Percentiles rank a stretch among this genome's conserved stretches.
Conservation (phyloP, 148 eudicot genomes). For the Spergularia bocconei region DNA sequence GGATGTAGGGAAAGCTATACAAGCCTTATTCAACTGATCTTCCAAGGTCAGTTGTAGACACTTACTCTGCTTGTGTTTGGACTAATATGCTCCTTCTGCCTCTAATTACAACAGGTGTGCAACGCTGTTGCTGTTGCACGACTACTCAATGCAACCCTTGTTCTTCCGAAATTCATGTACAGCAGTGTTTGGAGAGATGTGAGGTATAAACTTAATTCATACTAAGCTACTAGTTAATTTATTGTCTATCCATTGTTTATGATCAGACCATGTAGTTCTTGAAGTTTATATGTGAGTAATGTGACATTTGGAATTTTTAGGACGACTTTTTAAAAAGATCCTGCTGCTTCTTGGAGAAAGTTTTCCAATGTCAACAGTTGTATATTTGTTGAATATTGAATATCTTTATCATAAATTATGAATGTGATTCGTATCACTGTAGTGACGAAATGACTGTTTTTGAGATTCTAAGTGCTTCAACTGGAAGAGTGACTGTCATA, state of each 20-base stretch:
- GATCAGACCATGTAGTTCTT: neutral
- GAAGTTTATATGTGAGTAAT: neutral
- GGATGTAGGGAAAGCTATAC: neutral
- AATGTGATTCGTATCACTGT: conserved; percentile 6
- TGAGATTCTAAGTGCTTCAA: conserved; percentile 28
- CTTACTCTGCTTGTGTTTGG: neutral
- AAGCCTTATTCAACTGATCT: neutral
- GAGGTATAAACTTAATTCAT: conserved; percentile 46
- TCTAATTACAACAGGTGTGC: conserved; percentile 64
- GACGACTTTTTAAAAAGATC: neutral
- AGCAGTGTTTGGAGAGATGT: conserved; percentile 96
- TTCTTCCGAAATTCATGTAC: conserved; percentile 87
- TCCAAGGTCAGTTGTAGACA: neutral
- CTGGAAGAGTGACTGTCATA: conserved; percentile 56
- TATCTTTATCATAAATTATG: no score
- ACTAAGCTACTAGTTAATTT: neutral
- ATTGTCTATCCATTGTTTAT: neutral
- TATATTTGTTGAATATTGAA: neutral
- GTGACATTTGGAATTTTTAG: neutral
- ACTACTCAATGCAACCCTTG: conserved; percentile 94
- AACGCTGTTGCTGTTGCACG: conserved; percentile 96
- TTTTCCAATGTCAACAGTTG: neutral
- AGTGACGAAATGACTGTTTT: conserved; percentile 20
- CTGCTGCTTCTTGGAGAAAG: neutral
- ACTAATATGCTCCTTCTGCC: conserved; percentile 10